Percentiles rank a stretch among this genome's conserved stretches.
phyloP scores from a whole-genome alignment of 257 asterid species.

The Solanum pimpinellifolium region DNA sequence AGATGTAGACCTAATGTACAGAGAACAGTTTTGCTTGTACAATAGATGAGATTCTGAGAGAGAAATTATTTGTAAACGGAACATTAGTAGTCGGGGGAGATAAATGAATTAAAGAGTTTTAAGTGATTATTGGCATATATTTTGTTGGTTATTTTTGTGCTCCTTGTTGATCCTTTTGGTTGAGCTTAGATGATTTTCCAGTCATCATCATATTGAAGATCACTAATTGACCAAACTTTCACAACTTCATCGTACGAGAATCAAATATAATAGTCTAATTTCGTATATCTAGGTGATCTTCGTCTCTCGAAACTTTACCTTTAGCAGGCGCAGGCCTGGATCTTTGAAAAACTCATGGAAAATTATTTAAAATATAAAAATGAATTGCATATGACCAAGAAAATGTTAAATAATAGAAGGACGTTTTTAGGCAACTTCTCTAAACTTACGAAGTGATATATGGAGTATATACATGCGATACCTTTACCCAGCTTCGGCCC shows the following conservation, averaged over 20 bases:
- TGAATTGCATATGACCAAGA: not conserved
- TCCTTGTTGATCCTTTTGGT: not conserved
- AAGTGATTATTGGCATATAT: not conserved
- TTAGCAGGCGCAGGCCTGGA: not conserved
- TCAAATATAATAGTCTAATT: not conserved
- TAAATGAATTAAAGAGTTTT: not conserved
- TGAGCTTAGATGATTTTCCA: not conserved
- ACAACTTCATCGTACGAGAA: no score
- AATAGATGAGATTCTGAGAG: not conserved
- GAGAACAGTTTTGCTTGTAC: constrained; percentile 1
- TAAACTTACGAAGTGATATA: not conserved
- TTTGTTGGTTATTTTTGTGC: not conserved
- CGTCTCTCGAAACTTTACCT: not conserved
- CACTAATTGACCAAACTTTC: not conserved
- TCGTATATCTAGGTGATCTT: no score
- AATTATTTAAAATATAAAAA: not conserved
- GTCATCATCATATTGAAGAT: not conserved
- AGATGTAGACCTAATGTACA: not conserved
- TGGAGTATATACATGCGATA: no score
- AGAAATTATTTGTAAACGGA: not conserved
- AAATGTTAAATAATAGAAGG: not conserved
- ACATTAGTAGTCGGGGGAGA: not conserved
- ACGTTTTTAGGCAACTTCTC: not conserved
- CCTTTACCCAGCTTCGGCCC: not conserved
- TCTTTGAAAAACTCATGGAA: not conserved